A percentile compares a stretch with the other conserved stretches of the same genome.
Evolutionary conservation across 768 basidiomycete species (phyloP).

Genomic region (Rhodotorula paludigena): DNA sequence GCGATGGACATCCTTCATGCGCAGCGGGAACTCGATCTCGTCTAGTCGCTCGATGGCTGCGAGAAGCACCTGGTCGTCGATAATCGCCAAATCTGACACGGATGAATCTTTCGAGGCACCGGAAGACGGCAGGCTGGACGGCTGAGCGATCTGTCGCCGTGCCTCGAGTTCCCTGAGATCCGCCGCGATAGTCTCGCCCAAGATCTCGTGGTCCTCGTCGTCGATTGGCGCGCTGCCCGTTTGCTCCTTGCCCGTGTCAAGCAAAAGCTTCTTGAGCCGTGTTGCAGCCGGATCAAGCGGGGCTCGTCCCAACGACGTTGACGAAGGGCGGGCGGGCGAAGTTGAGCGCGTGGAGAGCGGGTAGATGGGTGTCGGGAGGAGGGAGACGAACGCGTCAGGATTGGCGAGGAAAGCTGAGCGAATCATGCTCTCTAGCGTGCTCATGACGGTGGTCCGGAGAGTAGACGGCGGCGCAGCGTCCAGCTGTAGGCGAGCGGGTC

Average conservation of each 20-base stretch:
- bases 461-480: neutral
- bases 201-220: neutral
- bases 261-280: neutral
- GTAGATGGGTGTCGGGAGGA: constrained; percentile 25
- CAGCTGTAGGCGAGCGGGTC: neutral
- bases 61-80: neutral
- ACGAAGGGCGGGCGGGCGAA: neutral
- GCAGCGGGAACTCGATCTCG: constrained; percentile 16
- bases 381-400: constrained; percentile 33
- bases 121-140: too few species aligned
- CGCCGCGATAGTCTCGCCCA: neutral
- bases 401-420: constrained; percentile 31
- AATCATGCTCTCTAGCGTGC: constrained; percentile 8
- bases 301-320: neutral
- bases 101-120: neutral
- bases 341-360: neutral
- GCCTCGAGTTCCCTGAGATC: neutral
- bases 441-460: neutral
- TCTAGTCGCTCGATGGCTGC: constrained; percentile 12
- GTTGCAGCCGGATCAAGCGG: neutral
- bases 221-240: neutral
- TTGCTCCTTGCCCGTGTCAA: neutral
- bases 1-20: constrained; percentile 1
- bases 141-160: neutral
- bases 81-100: too few species aligned